phyloP scores from a whole-genome alignment of 176 grass and related monocot species.

The Musa beccarii region DNA sequence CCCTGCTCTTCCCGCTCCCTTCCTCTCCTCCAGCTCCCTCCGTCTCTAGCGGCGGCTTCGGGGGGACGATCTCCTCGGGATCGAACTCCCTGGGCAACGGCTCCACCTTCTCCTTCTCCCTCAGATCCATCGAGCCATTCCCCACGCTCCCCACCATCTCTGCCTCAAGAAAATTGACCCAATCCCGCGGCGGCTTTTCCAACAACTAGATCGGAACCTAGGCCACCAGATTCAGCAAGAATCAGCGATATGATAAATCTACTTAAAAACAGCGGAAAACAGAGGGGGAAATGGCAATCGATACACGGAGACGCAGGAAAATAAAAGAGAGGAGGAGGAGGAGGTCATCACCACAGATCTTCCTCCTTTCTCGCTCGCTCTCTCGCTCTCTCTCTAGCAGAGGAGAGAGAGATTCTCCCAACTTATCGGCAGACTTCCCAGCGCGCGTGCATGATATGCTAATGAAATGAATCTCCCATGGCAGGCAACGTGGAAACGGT shows the following conservation, averaged over 20 bases:
- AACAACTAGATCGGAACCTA: background rate
- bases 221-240: background rate
- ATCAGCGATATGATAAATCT: background rate
- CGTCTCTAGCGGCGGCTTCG: background rate
- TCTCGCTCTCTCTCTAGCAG: no score
- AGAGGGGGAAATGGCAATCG: background rate
- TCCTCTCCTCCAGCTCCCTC: constrained; percentile 8
- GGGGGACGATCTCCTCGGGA: background rate
- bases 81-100: constrained; percentile 26
- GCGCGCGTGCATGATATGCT: no score
- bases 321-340: no score
- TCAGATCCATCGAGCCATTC: constrained; percentile 42
- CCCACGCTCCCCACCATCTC: constrained; percentile 73
- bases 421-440: no score
- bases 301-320: no score
- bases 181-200: background rate
- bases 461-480: no score
- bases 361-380: no score
- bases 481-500: no score
- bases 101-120: constrained; percentile 15
- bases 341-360: no score
- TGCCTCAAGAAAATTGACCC: background rate
- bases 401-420: no score
- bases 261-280: background rate
- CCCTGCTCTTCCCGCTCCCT: constrained; percentile 22